phyloP scores from a whole-genome alignment of 2,329 filamentous ascomycete species.

The Fusarium hostae region DNA sequence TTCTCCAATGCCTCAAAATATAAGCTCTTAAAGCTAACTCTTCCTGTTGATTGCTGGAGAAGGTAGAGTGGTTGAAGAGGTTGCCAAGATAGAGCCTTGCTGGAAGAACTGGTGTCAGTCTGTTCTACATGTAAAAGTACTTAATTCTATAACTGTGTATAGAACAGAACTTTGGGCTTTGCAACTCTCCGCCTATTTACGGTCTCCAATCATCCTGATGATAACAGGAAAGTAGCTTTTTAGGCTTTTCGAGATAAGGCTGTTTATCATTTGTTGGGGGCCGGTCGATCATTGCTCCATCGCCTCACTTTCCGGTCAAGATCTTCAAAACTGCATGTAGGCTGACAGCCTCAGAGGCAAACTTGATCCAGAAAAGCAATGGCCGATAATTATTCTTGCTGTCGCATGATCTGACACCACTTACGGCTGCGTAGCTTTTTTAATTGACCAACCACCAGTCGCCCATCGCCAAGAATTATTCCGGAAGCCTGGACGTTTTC shows the following conservation, averaged over 20 bases:
- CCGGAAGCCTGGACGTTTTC: neutral
- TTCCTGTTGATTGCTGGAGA: no score
- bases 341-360: neutral
- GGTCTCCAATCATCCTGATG: neutral
- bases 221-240: no score
- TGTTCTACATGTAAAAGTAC: neutral
- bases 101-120: neutral
- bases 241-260: neutral
- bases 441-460: neutral
- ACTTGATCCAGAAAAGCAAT: neutral
- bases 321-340: neutral
- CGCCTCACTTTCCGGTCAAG: neutral
- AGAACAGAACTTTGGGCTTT: no score
- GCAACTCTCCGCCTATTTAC: fast-evolving
- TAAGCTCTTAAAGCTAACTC: neutral
- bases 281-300: neutral
- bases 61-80: no score
- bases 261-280: neutral
- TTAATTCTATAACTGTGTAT: no score
- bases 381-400: neutral
- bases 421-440: neutral
- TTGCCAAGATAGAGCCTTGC: neutral
- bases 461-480: neutral
- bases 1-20: neutral
- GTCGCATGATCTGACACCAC: no score